These are phyloP conservation scores for Candolleomyces eurysporus DNA, from an alignment of 768 basidiomycete species.

Conservation along the genomic window DNA sequence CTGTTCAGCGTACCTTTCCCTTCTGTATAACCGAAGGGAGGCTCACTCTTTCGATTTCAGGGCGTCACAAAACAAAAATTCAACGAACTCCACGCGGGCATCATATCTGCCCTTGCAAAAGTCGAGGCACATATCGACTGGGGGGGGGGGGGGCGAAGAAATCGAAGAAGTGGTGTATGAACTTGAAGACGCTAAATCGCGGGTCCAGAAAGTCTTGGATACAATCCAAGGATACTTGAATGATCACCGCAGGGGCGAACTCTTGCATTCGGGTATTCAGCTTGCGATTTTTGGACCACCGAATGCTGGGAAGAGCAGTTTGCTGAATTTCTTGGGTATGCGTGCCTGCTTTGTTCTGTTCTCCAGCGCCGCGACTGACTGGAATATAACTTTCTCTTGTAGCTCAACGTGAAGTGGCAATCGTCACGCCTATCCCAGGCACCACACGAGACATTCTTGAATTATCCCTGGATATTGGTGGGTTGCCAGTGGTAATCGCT, in stretches of 20 bases:
- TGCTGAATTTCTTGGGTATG: slow-evolving; percentile 83
- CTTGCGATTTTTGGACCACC: slow-evolving; percentile 91
- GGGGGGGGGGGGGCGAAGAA: slow-evolving; percentile 89
- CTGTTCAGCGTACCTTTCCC: slow-evolving; percentile 34
- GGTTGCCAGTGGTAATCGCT: slow-evolving; percentile 73
- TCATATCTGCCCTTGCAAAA: slow-evolving; percentile 74
- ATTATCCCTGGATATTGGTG: slow-evolving; percentile 82
- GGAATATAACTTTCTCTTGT: not conserved
- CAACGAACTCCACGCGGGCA: slow-evolving; percentile 59
- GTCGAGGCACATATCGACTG: slow-evolving; percentile 91
- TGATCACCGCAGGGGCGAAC: slow-evolving; percentile 78
- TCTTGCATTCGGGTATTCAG: slow-evolving; percentile 77
- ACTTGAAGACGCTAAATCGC: slow-evolving; percentile 63
- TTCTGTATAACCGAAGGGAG: not conserved
- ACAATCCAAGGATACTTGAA: slow-evolving; percentile 56
- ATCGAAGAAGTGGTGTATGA: slow-evolving; percentile 79
- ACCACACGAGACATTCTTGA: slow-evolving; percentile 89
- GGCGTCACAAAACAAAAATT: slow-evolving; percentile 63
- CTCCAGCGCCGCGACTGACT: not conserved
- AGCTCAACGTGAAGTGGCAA: slow-evolving; percentile 88
- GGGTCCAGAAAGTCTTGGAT: slow-evolving; percentile 46
- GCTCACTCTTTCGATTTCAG: slow-evolving; percentile 32
- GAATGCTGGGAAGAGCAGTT: slow-evolving; percentile 91
- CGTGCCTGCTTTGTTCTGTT: slow-evolving; percentile 8
- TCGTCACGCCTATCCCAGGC: slow-evolving; percentile 84